A percentile compares a stretch with the other conserved stretches of the same genome.
These are phyloP conservation scores for Lipomyces mesembrius DNA, from an alignment of 805 yeast species.

Conservation along the genomic window DNA sequence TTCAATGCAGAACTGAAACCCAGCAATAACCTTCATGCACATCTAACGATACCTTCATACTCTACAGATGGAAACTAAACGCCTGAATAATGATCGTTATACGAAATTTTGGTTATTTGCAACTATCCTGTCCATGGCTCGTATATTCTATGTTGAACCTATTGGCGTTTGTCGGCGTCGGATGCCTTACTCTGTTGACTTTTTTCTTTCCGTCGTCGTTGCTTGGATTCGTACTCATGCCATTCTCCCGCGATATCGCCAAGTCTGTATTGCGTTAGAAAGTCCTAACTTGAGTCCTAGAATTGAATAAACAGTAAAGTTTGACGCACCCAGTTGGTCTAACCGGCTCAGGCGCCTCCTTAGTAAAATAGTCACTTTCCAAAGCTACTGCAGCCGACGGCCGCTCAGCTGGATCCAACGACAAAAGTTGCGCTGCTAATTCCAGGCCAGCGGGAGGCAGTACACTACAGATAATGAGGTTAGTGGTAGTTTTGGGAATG, in stretches of 20 bases:
- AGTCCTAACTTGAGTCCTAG: not conserved
- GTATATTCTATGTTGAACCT: not conserved
- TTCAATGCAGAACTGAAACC: conserved; percentile 3
- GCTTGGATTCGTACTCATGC: conserved; percentile 96
- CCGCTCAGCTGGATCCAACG: conserved; percentile 70
- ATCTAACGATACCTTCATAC: not conserved
- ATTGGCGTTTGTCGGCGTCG: not conserved
- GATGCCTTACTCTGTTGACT: conserved; percentile 6
- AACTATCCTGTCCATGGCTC: not conserved
- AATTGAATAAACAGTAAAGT: not conserved
- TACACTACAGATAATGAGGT: conserved; percentile 1
- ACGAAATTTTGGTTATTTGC: not conserved
- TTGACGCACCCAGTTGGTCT: conserved; percentile 52
- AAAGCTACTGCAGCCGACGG: conserved; percentile 73
- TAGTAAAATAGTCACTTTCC: conserved; percentile 68
- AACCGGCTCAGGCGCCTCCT: conserved; percentile 64
- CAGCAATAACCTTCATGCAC: not conserved
- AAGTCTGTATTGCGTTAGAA: conserved; percentile 42
- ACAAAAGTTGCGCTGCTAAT: conserved; percentile 65
- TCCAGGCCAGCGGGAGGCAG: conserved; percentile 52
- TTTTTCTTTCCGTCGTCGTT: conserved; percentile 52
- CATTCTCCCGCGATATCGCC: conserved; percentile 77
- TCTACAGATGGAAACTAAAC: not conserved
- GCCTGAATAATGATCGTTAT: not conserved
- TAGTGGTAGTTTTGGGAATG: not conserved